These are phyloP conservation scores for Secale cereale DNA, from an alignment of 176 grass and related monocot genomes.

Conservation along the genomic window DNA sequence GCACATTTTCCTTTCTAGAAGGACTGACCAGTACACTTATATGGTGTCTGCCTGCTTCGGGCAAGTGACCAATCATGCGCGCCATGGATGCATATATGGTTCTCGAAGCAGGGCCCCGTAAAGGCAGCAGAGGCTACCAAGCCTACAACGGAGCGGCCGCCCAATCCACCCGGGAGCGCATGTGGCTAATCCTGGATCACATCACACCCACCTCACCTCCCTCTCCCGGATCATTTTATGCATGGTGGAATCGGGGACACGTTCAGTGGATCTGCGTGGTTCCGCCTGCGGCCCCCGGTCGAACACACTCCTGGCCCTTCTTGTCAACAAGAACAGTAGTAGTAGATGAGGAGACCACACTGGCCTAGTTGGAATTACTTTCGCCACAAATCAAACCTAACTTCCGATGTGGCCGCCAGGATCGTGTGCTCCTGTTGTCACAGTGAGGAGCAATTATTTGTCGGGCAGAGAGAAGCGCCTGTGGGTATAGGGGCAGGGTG, in stretches of 20 bases:
- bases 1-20: not conserved
- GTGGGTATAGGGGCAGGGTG: not conserved
- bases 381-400: not conserved
- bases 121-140: not conserved
- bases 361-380: conserved; percentile 14
- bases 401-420: not conserved
- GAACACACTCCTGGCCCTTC: not conserved
- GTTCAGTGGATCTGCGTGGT: conserved; percentile 11
- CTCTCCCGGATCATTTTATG: not conserved
- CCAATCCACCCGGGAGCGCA: not conserved
- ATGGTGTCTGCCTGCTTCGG: conserved; percentile 19
- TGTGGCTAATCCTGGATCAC: conserved; percentile 18
- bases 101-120: conserved; percentile 21
- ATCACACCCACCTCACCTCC: not conserved
- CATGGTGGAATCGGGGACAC: not conserved
- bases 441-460: not conserved
- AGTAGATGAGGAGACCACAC: not conserved
- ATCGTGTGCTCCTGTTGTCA: not conserved
- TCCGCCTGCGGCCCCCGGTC: not conserved
- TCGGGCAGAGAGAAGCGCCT: not conserved
- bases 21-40: not conserved
- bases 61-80: conserved; percentile 7
- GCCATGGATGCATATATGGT: not conserved
- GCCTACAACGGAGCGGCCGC: not conserved
- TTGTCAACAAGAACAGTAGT: not conserved